Evolutionary conservation across 208 protist genomes (phyloP), one percentile per base, ranked within the genome.

Genomic region (Leptomonas pyrrhocoris): DNA sequence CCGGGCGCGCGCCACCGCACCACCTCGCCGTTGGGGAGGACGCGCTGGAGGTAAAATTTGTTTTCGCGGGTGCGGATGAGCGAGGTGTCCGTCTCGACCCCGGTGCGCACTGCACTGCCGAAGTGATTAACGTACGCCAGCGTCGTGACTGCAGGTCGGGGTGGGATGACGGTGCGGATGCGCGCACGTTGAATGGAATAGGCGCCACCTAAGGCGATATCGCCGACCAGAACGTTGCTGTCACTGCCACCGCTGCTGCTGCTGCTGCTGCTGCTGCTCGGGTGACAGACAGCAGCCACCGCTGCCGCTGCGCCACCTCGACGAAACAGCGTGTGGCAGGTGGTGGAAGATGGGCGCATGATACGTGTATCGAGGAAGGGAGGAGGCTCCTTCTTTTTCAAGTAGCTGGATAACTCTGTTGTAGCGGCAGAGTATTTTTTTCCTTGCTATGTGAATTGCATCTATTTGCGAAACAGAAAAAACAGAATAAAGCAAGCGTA

Each of bases 1-100:
- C 92, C 92, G 18, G 89, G 89, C 18, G 88, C 87, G 6, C 63
- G 60, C 88, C 89, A 96, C 25, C 92, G 92, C 16, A 96, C 79
- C 21, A 94, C 86, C 70, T 94, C 89, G 50, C 89, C 92, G 27
- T 73, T 68, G 36, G 73, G 73, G 59, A 96, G 77, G 42, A 96
- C 81, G 50, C 92, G 92, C 59, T 95, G 89, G n/a, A 96, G 69
- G 68, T 94, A 96, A 65, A 94, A 96, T 61, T 94, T 93, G 73
- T 96, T 96, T 67, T 96, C 89, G 16, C 92, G 92, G 19, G 89
- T 94, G 34, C 89, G 81, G 25, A 96, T 82, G 27, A 96, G 70
- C 25, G 84, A 92, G 23, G 89, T 53, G 65, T 93, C 88, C 28
- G 89, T 94, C 64, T 94, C 89, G 4, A 67, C 74, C 7, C 84